Evolutionary conservation across 306 rosid genomes (phyloP), one percentile per base, ranked within the genome.

Genomic region (Malus orientalis): DNA sequence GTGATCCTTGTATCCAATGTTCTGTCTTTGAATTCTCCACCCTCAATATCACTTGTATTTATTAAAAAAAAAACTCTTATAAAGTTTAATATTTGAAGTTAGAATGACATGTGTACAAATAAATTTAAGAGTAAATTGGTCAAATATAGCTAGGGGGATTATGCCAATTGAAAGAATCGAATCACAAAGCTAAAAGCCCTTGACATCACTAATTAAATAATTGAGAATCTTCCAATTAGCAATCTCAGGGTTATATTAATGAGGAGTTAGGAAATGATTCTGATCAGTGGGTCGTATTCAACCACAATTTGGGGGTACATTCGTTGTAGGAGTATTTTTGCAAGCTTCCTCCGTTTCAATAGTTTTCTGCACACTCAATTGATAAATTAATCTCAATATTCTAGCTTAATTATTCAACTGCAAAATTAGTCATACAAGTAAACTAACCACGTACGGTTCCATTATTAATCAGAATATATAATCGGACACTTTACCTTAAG

Each of bases 261-360:
- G 6, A 8, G 68, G 58, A 60, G 30, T 22, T 32, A 30, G 29
- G 14, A 61, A 18, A 47, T 53, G 40, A 79, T 73, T 71, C 44
- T 38, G 42, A 38, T 57, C 42, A 36, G 18, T 54, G 74, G 38
- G 78, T 67, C 78, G n/a, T 13, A 59, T 10, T 73, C 82, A 79
- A 55, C 20, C 82, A 61, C 33, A 68, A 65, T 55, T 57, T n/a
- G 30, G 76, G 73, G 73, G 16, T 38, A 25, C 63, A 20, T 72
- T 66, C 19, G 3, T 16, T 51, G 57, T 51, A 51, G 20, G 36
- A 36, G 30, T 65, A 25, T 55, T 9, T 55, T 8, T 12, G 55
- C 62, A 59, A 73, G 73, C 32, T 58, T 65, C 65, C 49, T 49
- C 67, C 36, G 36, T n/a, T 18, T 58, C 30, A n/a, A 1, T 22